These are phyloP conservation scores for Beta corolliflora DNA, from an alignment of 179 eudicot species.

Conservation along the genomic window DNA sequence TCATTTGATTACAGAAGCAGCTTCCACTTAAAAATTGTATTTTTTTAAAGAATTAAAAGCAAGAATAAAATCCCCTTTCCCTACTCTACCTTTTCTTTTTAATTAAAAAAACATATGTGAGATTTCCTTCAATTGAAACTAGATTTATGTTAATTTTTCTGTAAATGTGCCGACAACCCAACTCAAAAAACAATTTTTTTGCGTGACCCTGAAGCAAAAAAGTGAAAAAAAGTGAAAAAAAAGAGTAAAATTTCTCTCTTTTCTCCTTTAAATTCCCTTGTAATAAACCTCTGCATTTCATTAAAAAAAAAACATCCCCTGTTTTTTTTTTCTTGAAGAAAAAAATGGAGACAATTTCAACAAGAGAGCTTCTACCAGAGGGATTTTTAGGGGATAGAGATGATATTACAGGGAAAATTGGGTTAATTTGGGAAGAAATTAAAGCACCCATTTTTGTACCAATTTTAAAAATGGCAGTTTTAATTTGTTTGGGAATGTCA, in stretches of 20 bases:
- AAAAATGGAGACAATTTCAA: constrained; percentile 36
- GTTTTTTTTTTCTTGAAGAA: background rate
- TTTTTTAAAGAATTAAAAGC: background rate
- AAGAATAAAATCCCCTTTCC: background rate
- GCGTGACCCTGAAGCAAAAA: constrained; percentile 15
- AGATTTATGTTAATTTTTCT: background rate
- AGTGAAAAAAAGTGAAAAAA: background rate
- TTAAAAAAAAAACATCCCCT: background rate
- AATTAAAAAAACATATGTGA: background rate
- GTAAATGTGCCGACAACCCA: constrained; percentile 6
- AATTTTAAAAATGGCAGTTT: constrained; percentile 44
- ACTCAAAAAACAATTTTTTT: background rate
- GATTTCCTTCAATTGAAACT: background rate
- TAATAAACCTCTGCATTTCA: background rate
- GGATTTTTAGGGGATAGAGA: background rate
- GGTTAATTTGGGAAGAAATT: constrained; percentile 52
- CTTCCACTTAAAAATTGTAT: background rate
- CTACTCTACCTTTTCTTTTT: background rate
- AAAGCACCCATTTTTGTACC: constrained; percentile 66
- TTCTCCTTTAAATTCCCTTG: background rate
- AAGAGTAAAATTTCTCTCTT: background rate
- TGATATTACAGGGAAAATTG: constrained; percentile 29
- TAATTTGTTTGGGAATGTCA: constrained; percentile 65
- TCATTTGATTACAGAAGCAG: too few relatives aligned
- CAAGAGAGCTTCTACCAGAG: constrained; percentile 25